Evolutionary conservation across 2,329 filamentous ascomycete species (phyloP).

Genomic region (Thielaviopsis populi): DNA sequence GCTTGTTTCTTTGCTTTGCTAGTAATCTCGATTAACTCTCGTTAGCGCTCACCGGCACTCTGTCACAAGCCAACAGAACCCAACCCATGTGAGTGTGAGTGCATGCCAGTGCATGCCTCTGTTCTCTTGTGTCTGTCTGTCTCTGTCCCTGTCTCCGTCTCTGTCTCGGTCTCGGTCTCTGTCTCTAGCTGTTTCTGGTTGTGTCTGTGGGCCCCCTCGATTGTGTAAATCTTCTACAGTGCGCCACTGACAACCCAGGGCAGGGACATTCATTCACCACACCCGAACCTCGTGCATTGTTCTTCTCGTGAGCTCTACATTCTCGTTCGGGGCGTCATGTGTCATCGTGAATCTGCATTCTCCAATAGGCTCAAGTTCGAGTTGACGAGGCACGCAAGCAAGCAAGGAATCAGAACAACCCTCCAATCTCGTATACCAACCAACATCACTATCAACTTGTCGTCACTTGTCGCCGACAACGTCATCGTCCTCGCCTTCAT

Average conservation of each 20-base stretch:
- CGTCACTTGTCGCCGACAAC: background rate
- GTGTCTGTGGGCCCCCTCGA: too few relatives aligned
- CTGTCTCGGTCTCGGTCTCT: too few relatives aligned
- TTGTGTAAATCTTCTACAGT: background rate
- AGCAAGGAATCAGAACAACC: too few relatives aligned
- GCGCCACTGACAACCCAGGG: background rate
- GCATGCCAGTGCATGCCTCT: background rate
- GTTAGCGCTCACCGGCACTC: background rate
- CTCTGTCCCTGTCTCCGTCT: too few relatives aligned
- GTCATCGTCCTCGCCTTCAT: background rate
- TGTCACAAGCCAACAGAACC: background rate
- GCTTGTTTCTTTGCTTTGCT: too few relatives aligned
- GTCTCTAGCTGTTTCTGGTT: too few relatives aligned
- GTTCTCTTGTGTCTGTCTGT: too few relatives aligned
- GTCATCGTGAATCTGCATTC: background rate
- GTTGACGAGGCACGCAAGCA: background rate
- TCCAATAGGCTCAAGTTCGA: background rate
- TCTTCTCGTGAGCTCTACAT: background rate
- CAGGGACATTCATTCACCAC: background rate
- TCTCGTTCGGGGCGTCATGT: background rate
- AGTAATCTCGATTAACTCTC: background rate
- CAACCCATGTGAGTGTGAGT: too few relatives aligned
- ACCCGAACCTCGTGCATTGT: background rate
- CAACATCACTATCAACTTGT: background rate
- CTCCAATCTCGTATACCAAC: background rate